A percentile compares a stretch with the other conserved stretches of the same genome.
Evolutionary conservation across 306 rosid species (phyloP).

Genomic region (Trifolium dubium): DNA sequence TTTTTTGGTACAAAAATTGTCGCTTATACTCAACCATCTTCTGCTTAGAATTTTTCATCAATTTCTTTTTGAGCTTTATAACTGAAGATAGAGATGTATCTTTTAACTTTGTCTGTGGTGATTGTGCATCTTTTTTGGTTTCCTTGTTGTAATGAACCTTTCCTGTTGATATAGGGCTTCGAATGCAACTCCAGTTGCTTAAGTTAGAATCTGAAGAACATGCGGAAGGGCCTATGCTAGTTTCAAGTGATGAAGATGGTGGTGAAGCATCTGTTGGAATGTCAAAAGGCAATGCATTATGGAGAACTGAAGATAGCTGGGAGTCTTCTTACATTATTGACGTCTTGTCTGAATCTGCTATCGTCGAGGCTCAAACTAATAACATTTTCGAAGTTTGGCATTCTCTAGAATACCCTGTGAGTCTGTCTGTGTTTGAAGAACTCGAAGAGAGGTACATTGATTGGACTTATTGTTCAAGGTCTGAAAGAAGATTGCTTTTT

Average conservation of each 20-base stretch:
- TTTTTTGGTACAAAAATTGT: not conserved
- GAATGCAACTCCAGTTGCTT: conserved; percentile 92
- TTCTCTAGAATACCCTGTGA: conserved; percentile 71
- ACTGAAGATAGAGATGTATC: not conserved
- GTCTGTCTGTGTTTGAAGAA: conserved; percentile 62
- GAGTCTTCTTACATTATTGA: conserved; percentile 65
- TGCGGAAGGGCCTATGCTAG: conserved; percentile 61
- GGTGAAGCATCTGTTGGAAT: conserved; percentile 51
- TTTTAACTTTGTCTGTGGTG: not conserved
- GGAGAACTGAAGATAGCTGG: conserved; percentile 62
- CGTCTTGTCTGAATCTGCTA: conserved; percentile 61
- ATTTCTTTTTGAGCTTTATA: not conserved
- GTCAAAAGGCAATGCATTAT: conserved; percentile 38
- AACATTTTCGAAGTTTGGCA: conserved; percentile 55
- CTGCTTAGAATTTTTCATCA: conserved; percentile 19
- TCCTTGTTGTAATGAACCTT: conserved; percentile 20
- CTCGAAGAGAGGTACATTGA: conserved; percentile 69
- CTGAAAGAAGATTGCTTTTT: conserved; percentile 77
- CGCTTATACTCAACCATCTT: not conserved
- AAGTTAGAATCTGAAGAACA: conserved; percentile 76
- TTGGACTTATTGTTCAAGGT: conserved; percentile 55
- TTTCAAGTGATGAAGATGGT: conserved; percentile 80
- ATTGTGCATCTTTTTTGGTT: not conserved
- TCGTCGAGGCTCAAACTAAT: conserved; percentile 49
- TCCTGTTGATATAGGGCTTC: conserved; percentile 65